A percentile compares a stretch with the other conserved stretches of the same genome.
These are phyloP conservation scores for Fusarium ambrosium DNA, from an alignment of 2,329 filamentous ascomycete species.

Conservation along the genomic window DNA sequence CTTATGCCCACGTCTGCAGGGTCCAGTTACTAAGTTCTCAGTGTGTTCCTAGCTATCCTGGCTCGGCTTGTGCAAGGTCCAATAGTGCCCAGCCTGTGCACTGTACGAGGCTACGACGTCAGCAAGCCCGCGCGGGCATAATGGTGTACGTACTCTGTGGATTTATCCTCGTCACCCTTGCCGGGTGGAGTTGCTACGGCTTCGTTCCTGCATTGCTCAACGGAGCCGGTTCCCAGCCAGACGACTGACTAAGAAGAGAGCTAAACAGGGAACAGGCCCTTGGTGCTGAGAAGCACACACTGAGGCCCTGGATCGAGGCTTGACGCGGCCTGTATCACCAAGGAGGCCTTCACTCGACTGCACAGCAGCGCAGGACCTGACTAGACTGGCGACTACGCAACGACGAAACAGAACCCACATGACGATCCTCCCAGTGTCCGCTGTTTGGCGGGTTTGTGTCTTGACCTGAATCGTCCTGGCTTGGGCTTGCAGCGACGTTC, in stretches of 20 bases:
- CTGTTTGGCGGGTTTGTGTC: conserved; percentile 24
- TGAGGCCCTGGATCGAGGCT: conserved; percentile 31
- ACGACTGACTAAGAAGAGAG: conserved; percentile 32
- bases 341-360: conserved; percentile 13
- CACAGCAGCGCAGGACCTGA: conserved; percentile 16
- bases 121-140: conserved; percentile 25
- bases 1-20: conserved; percentile 1
- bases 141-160: conserved; percentile 31
- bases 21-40: conserved; percentile 19
- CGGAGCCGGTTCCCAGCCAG: conserved; percentile 34
- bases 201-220: conserved; percentile 49
- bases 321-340: conserved; percentile 32
- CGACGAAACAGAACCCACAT: conserved; percentile 36
- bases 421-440: conserved; percentile 34
- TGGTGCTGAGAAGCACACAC: conserved; percentile 21
- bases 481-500: conserved; percentile 18
- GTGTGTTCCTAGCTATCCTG: conserved; percentile 15
- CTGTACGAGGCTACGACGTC: conserved; percentile 35
- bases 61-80: conserved; percentile 11
- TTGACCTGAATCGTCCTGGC: conserved; percentile 20
- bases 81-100: conserved; percentile 10
- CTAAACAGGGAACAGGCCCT: conserved; percentile 33
- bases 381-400: conserved; percentile 20
- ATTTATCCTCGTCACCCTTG: conserved; percentile 32
- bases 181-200: conserved; percentile 39